Evolutionary conservation across 2,329 filamentous ascomycete genomes (phyloP), one percentile per base, ranked within the genome.

Genomic region (Colletotrichum cuscutae): DNA sequence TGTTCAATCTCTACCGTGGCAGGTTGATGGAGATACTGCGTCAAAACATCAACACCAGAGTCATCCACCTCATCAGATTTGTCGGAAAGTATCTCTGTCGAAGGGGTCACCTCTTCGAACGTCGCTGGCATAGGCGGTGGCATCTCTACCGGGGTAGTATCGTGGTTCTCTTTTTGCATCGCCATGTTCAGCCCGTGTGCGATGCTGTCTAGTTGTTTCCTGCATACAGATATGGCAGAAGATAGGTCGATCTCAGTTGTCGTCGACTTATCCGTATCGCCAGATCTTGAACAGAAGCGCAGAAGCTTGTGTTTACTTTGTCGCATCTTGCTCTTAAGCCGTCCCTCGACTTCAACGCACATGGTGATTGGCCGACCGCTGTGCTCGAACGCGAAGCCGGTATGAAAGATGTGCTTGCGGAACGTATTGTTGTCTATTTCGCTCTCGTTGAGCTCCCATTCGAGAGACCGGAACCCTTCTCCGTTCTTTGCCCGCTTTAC

Each of bases 211-310:
- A 54, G 52, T 4, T 15, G n/a, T 26, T 54, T 22, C 52, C 26
- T 54, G 24, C 13, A 54, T 1, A 8, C 22, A 1, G 52, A 22
- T 15, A 1, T 26, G 0, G 19, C 42, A 3, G 52, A 54, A 2
- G 52, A 54, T 28, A 54, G 11, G 1, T 56, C 53, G 7, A 56
- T 56, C 0, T 2, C 2, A 0, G 24, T 56, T 5, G n/a, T 19
- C 53, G 1, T 56, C 0, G 53, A 3, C 0, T 56, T 56, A 19
- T 56, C 53, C 0, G 22, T 56, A 0, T 56, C 26, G 12, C 24
- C 1, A 0, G 26, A 28, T 0, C 6, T 24, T 0, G 53, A 28
- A 0, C 22, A 28, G 6, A 54, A 54, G 0, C 22, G 4, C 9
- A 6, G 3, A 13, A 54, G 0, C 22, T 4, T 19, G 12, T 56